Base-by-base conservation (phyloP, 371 early-diverging fungal species). In the Mucor saturninus region DNA sequence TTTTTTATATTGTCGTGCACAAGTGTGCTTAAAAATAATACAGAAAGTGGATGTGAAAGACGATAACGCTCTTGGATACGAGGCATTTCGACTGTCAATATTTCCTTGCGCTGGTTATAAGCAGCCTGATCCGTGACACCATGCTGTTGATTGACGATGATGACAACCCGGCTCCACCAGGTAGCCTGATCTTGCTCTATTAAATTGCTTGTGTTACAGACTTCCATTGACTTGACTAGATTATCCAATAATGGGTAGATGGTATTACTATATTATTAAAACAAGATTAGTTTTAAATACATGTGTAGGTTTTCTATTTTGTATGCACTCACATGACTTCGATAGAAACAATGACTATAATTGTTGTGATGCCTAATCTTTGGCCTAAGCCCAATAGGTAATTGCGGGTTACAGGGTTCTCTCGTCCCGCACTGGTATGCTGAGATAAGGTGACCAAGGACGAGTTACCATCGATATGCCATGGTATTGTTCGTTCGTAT, bases 131-230 rank as follows among this genome's bases (percentile, higher is more conserved):
- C 63, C 15, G 13, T 42, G 5, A 53, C 55, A 9, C 32, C 49
- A 13, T 64, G 54, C 39, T 64, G 62, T 15, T 69, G 60, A 10
- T 69, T 61, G 30, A 69, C 46, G 1, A 69, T 37, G 21, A 69
- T 53, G 11, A 69, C 46, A 1, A 69, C 61, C 11, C 69, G 46
- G 13, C 39, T 56, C 69, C 69, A 69, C 69, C 69, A 69, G 7
- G 61, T 56, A 38, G 49, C 29, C 28, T 61, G 61, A 6, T 55
- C 42, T 28, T 50, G 42, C 30, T 54, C 8, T 11, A 32, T 7
- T 31, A 37, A 15, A 11, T 61, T 35, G 13, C 15, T 31, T 3
- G 51, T 3, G 28, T 55, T 40, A 35, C 49, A 15, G 7, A 50
- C 2, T 30, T 51, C 48, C 56, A 66, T 55, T n/a, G 67, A 38